Percentiles rank a stretch among this genome's conserved stretches.
Evolutionary conservation across 305 asterid genomes (phyloP).

Genomic region (Fraxinus platypoda): DNA sequence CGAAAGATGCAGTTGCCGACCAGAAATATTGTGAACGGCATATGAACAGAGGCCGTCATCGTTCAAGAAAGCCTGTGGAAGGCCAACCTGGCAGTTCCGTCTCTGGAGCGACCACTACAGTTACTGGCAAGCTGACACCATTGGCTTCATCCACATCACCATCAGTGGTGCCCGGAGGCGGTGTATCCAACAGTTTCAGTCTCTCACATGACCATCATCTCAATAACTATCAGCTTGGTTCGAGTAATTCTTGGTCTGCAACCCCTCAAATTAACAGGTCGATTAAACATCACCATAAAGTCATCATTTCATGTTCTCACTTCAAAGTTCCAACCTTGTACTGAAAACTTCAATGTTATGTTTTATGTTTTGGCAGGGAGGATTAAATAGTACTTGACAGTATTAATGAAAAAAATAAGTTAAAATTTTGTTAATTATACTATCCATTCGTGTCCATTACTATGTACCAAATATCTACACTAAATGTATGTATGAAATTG

Average conservation of each 20-base stretch:
- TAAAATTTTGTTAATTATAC: background rate
- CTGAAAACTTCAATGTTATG: background rate
- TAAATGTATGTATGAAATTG: background rate
- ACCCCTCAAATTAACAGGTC: conserved; percentile 47
- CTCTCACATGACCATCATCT: conserved; percentile 39
- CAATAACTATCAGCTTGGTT: conserved; percentile 32
- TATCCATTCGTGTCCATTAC: background rate
- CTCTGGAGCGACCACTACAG: conserved; percentile 28
- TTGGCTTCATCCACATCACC: conserved; percentile 36
- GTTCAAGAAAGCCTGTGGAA: conserved; percentile 27
- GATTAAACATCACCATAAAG: background rate
- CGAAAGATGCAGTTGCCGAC: conserved; percentile 93
- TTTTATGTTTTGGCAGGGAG: background rate
- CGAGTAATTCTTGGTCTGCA: conserved; percentile 24
- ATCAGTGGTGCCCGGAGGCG: conserved; percentile 42
- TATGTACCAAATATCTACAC: background rate
- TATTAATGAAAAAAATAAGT: background rate
- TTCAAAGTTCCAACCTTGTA: background rate
- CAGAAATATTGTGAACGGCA: conserved; percentile 98
- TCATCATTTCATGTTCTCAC: background rate
- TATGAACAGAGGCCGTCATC: conserved; percentile 43
- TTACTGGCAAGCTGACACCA: conserved; percentile 35
- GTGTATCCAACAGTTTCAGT: conserved; percentile 35
- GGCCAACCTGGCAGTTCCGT: conserved; percentile 56
- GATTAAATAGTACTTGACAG: background rate